phyloP scores from a whole-genome alignment of 2,329 filamentous ascomycete genomes.

The Cercospora beticola region DNA sequence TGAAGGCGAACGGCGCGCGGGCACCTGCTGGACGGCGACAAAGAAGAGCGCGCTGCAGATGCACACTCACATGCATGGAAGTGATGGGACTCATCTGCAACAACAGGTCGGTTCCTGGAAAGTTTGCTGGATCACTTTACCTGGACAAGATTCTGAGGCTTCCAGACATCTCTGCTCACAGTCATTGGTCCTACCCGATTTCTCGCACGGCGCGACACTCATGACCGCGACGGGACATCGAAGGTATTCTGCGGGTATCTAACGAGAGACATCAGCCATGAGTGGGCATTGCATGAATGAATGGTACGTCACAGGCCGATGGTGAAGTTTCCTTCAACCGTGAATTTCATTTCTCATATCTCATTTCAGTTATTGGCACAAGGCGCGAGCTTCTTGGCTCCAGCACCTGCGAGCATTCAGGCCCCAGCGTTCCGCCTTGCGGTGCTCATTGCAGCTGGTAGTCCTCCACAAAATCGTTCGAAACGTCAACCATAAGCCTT shows the following conservation, averaged over 20 bases:
- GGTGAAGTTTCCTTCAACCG: background rate
- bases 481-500: background rate
- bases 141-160: background rate
- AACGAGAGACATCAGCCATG: background rate
- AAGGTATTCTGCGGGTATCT: background rate
- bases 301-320: background rate
- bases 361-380: slow-evolving; percentile 13
- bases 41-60: background rate
- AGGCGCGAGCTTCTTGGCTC: slow-evolving; percentile 1
- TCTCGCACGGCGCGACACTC: background rate
- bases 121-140: background rate
- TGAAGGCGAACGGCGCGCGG: background rate
- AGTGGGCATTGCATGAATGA: background rate
- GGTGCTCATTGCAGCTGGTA: background rate
- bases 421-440: background rate
- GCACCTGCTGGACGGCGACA: background rate
- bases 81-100: background rate
- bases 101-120: background rate
- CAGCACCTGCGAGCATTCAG: background rate
- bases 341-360: slow-evolving; percentile 22
- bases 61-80: background rate
- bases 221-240: background rate
- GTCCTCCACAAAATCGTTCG: background rate
- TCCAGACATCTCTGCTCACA: background rate
- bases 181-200: background rate